Base-by-base conservation (phyloP, 1,139 yeast species). In the Scheffersomyces parashehatae region DNA sequence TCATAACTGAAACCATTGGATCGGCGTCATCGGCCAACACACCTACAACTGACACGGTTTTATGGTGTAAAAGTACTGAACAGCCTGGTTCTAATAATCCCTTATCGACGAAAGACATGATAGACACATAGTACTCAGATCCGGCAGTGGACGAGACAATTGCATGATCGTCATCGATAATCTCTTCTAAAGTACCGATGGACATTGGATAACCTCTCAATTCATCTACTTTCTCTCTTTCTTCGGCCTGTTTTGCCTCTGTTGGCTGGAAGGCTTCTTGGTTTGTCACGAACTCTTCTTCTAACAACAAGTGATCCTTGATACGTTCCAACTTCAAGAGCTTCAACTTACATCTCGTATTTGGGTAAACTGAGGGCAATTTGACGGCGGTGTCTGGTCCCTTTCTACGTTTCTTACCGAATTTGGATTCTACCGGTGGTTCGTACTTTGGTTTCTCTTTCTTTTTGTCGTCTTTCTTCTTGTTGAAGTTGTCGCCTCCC, bases 31-130 rank as follows among this genome's bases (percentile, higher is more conserved):
- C 99, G 64, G 88, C 97, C 55, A 90, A 71, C 26, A 93, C 97
- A 53, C 99, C 99, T 12, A 93, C 97, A 50, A 93, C 83, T 3
- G 96, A 84, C 49, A 91, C 96, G 0, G 97, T 85, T 70, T 95
- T 93, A 70, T 95, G 97, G 66, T 95, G 99, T 62, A 93, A 74
- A 51, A 93, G 76, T 30, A 93, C 99, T 24, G 97, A 88, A 70
- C 98, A 93, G n/a, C 98, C 97, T 1, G 99, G 99, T 67, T 95
- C 99, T 48, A 93, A 73, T 51, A 93, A 72, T 47, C 95, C 98
- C 69, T 93, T 93, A 67, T 93, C 99, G 16, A 95, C 99, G 75
- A 93, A 93, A n/a, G 97, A 89, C 70, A 95, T 75, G 52, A 93
- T 93, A 7, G 96, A 85, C 31, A 93, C 99, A 62, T 93, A 93